Conservation (phyloP, 768 basidiomycete genomes). For the Rhodotorula diobovata region DNA sequence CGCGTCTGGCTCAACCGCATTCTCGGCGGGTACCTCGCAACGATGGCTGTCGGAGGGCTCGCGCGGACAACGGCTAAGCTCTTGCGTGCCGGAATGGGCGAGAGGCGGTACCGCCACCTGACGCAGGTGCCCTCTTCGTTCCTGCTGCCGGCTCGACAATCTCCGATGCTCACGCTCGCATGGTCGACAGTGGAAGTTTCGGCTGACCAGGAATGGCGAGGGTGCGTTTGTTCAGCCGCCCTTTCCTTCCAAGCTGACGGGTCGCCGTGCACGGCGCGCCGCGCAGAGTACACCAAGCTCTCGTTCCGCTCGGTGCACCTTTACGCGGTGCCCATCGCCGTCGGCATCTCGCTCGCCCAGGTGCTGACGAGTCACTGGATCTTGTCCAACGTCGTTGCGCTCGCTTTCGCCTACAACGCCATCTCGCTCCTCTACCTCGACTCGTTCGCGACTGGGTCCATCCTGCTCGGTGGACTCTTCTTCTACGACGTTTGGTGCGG, state of each 20-base stretch:
- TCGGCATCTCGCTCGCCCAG: conserved; percentile 65
- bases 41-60: conserved; percentile 64
- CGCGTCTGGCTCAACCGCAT: conserved; percentile 75
- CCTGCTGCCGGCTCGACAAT: not conserved
- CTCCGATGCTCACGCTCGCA: no score
- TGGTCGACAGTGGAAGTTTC: conserved; percentile 15
- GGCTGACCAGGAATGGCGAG: conserved; percentile 29
- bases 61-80: conserved; percentile 45
- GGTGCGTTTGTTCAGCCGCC: not conserved
- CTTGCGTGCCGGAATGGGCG: not conserved
- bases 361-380: conserved; percentile 62
- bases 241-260: not conserved
- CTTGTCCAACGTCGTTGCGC: conserved; percentile 66
- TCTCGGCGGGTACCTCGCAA: conserved; percentile 52
- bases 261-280: not conserved
- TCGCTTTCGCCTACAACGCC: conserved; percentile 78
- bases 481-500: conserved; percentile 89
- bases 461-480: conserved; percentile 78
- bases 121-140: conserved; percentile 4
- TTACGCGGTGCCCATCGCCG: conserved; percentile 51
- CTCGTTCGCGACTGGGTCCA: conserved; percentile 78
- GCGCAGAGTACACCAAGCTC: conserved; percentile 46
- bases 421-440: conserved; percentile 76
- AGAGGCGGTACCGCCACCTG: conserved; percentile 49
- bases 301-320: conserved; percentile 52